Evolutionary conservation across 1,284 basidiomycete species (phyloP).

Genomic region (Vanrija sp.): DNA sequence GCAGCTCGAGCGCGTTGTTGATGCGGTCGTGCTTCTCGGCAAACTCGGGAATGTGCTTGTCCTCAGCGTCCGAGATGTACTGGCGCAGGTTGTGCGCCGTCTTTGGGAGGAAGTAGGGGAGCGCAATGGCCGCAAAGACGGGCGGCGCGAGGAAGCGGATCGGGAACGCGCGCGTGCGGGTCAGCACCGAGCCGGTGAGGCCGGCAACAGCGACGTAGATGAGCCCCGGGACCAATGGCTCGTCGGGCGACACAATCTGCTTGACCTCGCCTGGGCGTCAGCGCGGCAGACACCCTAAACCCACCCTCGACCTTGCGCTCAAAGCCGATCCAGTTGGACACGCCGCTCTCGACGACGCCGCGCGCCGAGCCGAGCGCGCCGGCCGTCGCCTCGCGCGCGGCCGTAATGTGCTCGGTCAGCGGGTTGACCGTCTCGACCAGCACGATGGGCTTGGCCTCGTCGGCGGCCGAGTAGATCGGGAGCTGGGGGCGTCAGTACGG

Average conservation of each 20-base stretch:
- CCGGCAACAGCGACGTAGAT: conserved; percentile 85
- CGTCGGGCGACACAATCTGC: conserved; percentile 69
- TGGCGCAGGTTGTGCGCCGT: conserved; percentile 64
- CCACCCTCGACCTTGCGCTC: conserved; percentile 76
- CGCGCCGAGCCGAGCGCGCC: conserved; percentile 58
- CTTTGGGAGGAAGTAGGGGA: conserved; percentile 74
- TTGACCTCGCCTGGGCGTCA: conserved; percentile 65
- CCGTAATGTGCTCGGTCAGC: conserved; percentile 67
- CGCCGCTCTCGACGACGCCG: conserved; percentile 62
- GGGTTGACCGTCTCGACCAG: conserved; percentile 68
- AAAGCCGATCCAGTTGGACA: conserved; percentile 73
- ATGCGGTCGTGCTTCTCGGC: conserved; percentile 66
- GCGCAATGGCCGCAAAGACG: conserved; percentile 60
- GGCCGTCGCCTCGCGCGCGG: conserved; percentile 59
- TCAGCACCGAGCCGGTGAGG: conserved; percentile 77
- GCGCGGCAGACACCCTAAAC: conserved; percentile 39
- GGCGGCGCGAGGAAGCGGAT: conserved; percentile 68
- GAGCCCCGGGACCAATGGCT: conserved; percentile 76
- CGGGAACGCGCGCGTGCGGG: conserved; percentile 66
- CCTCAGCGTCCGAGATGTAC: conserved; percentile 68
- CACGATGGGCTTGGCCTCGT: conserved; percentile 53
- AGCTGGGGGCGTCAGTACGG: conserved; percentile 52
- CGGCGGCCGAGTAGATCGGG: conserved; percentile 67
- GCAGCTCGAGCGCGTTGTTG: conserved; percentile 60
- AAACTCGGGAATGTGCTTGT: conserved; percentile 61